Percentiles rank a stretch among this genome's conserved stretches.
phyloP scores from a whole-genome alignment of 441 rosid species.

The Biscutella auriculata region DNA sequence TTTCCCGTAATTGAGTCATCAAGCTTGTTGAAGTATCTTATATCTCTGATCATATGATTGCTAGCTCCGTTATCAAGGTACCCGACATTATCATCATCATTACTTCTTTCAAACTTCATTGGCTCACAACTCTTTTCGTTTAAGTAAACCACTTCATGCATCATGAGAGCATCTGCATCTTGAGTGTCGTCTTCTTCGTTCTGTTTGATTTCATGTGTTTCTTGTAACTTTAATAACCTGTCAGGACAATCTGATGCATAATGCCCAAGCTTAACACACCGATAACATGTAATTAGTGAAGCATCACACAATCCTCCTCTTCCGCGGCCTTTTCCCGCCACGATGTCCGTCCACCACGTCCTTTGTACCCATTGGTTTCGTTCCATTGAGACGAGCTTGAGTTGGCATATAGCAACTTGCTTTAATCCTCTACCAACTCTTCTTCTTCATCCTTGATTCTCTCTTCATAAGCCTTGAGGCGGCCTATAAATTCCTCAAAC shows the following conservation, averaged over 20 bases:
- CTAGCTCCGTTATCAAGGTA: not conserved
- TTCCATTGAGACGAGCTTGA: too few relatives aligned
- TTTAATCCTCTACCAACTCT: not conserved
- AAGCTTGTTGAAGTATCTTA: not conserved
- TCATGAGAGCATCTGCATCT: not conserved
- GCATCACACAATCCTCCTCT: too few relatives aligned
- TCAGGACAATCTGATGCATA: too few relatives aligned
- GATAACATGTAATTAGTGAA: too few relatives aligned
- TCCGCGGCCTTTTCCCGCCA: not conserved
- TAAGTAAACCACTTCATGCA: not conserved
- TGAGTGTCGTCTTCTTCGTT: not conserved
- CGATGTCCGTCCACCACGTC: not conserved
- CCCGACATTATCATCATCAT: accelerated
- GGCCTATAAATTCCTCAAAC: not conserved
- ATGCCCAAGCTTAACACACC: too few relatives aligned
- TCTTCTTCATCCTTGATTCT: not conserved
- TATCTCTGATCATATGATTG: not conserved
- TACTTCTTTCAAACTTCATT: not conserved
- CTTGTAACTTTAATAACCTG: too few relatives aligned
- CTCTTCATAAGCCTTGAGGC: not conserved
- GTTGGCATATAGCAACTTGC: not conserved
- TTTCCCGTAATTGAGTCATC: not conserved
- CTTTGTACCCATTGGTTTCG: not conserved
- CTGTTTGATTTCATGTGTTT: not conserved
- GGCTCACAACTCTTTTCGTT: too few relatives aligned